phyloP scores from a whole-genome alignment of 192 early-diverging fungal species.

The Phlyctochytrium arcticum region DNA sequence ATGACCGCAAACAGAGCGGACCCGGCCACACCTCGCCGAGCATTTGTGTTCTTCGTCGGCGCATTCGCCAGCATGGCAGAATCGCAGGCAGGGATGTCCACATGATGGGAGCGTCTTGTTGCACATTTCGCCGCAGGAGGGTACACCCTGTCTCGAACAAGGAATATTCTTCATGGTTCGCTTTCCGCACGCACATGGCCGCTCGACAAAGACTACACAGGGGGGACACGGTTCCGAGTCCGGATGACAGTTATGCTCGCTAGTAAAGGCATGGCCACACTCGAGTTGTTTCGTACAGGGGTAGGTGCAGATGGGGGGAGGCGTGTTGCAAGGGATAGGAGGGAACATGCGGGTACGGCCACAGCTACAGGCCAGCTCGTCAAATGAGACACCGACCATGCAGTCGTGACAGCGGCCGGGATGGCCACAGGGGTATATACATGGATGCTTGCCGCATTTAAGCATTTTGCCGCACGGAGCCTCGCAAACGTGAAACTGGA shows the following conservation, averaged over 20 bases:
- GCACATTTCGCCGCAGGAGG: slow-evolving; percentile 74
- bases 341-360: slow-evolving; percentile 75
- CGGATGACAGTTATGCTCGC: slow-evolving; percentile 79
- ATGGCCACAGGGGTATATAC: slow-evolving; percentile 42
- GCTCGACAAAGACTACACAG: slow-evolving; percentile 76
- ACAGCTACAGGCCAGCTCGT: slow-evolving; percentile 82
- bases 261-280: slow-evolving; percentile 76
- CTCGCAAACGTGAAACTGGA: slow-evolving; percentile 35
- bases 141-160: slow-evolving; percentile 67
- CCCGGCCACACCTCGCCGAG: slow-evolving; percentile 65
- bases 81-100: slow-evolving; percentile 73
- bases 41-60: slow-evolving; percentile 60
- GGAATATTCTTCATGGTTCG: slow-evolving; percentile 71
- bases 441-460: slow-evolving; percentile 35
- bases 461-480: slow-evolving; percentile 36
- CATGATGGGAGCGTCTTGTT: slow-evolving; percentile 54
- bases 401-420: slow-evolving; percentile 47
- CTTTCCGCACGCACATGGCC: slow-evolving; percentile 68
- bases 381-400: slow-evolving; percentile 65
- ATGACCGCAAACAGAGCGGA: slow-evolving; percentile 82
- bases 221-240: slow-evolving; percentile 86
- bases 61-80: slow-evolving; percentile 80
- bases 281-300: slow-evolving; percentile 64
- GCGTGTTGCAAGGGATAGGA: slow-evolving; percentile 81
- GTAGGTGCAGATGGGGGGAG: slow-evolving; percentile 68